Percentiles rank a stretch among this genome's conserved stretches.
Evolutionary conservation across 2,329 filamentous ascomycete species (phyloP).

Genomic region (Madurella mycetomatis): DNA sequence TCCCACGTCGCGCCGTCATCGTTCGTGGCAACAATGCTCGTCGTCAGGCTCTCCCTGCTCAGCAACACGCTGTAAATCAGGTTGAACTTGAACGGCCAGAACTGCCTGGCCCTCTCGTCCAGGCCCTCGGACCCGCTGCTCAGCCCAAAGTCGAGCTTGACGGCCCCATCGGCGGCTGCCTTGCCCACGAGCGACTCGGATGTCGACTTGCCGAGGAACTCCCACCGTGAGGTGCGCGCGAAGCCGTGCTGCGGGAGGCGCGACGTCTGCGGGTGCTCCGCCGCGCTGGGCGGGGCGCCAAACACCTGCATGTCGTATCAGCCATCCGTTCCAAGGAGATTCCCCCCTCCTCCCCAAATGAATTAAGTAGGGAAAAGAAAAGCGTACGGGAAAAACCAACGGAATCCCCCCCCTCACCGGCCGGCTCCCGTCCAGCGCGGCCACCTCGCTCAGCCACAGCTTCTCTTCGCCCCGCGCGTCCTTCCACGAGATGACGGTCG

Average conservation of each 20-base stretch:
- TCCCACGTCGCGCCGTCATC: constrained; percentile 79
- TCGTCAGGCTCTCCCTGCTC: constrained; percentile 68
- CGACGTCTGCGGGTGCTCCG: constrained; percentile 67
- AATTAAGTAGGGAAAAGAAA: background rate
- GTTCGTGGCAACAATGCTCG: constrained; percentile 82
- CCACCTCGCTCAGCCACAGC: constrained; percentile 77
- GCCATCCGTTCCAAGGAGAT: background rate
- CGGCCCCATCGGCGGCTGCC: constrained; percentile 55
- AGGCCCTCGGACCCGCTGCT: constrained; percentile 60
- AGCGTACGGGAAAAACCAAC: constrained; percentile 80
- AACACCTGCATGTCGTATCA: constrained; percentile 59
- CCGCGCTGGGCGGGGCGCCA: constrained; percentile 54
- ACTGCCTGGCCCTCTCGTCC: constrained; percentile 59
- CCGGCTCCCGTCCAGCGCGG: constrained; percentile 80
- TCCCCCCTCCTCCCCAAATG: background rate
- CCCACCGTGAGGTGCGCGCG: constrained; percentile 84
- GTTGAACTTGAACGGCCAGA: constrained; percentile 84
- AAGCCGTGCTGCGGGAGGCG: constrained; percentile 90
- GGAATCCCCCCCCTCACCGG: constrained; percentile 89
- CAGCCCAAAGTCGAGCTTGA: constrained; percentile 95
- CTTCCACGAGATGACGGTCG: constrained; percentile 93
- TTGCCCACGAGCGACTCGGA: constrained; percentile 51
- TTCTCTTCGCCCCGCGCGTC: constrained; percentile 72
- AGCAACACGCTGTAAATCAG: constrained; percentile 92
- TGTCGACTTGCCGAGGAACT: constrained; percentile 86